These are phyloP conservation scores for Raddia distichophylla DNA, from an alignment of 176 grass and related monocot species.

Conservation along the genomic window DNA sequence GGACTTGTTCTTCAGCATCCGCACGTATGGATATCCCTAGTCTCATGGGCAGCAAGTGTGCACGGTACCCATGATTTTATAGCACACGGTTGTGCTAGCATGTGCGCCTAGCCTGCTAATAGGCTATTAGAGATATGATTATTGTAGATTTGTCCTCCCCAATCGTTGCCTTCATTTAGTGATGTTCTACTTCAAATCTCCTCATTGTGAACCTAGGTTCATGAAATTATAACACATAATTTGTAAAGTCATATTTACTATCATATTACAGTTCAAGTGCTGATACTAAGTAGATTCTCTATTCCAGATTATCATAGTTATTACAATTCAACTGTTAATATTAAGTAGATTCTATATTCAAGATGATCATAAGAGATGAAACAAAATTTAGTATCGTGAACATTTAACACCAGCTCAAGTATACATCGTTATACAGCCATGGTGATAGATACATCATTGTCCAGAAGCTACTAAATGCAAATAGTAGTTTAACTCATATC, in stretches of 20 bases:
- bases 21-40: too few relatives aligned
- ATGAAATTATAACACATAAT: neutral
- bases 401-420: neutral
- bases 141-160: too few relatives aligned
- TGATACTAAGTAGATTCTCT: neutral
- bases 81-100: too few relatives aligned
- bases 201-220: too few relatives aligned
- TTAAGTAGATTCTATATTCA: too few relatives aligned
- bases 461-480: conserved; percentile 22
- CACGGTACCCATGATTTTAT: too few relatives aligned
- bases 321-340: neutral
- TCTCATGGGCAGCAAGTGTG: too few relatives aligned
- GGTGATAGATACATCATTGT: conserved; percentile 16
- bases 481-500: conserved; percentile 10
- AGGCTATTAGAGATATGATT: too few relatives aligned
- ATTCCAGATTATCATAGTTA: conserved; percentile 1
- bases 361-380: neutral
- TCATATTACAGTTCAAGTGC: conserved; percentile 11
- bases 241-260: conserved; percentile 10
- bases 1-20: too few relatives aligned
- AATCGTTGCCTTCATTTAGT: too few relatives aligned
- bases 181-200: too few relatives aligned
- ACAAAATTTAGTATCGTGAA: conserved; percentile 22
- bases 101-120: too few relatives aligned
- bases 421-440: neutral